These are phyloP conservation scores for Apophysomyces variabilis DNA, from an alignment of 371 early-diverging fungal genomes.

Conservation along the genomic window DNA sequence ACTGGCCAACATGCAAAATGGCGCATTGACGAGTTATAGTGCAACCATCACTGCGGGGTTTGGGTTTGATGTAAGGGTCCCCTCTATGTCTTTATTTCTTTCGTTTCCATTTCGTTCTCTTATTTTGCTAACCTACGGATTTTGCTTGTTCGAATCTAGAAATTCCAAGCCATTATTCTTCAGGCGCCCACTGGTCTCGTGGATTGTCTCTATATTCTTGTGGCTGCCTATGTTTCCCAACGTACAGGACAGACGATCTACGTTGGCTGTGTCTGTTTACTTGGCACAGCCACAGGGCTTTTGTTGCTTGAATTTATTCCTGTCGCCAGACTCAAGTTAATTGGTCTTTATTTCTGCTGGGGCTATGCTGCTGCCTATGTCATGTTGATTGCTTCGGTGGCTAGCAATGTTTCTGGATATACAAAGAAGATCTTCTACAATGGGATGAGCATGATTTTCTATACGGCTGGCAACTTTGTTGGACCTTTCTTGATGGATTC, in stretches of 20 bases:
- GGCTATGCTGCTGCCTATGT: slow-evolving; percentile 26
- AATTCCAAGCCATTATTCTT: slow-evolving; percentile 8
- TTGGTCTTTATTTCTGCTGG: slow-evolving; percentile 33
- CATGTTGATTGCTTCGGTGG: slow-evolving; percentile 26
- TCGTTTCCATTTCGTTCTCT: background rate
- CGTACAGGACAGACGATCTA: slow-evolving; percentile 3
- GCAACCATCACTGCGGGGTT: slow-evolving; percentile 34
- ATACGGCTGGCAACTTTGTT: slow-evolving; percentile 33
- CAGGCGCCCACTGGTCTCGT: slow-evolving; percentile 12
- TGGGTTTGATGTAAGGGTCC: slow-evolving; percentile 34
- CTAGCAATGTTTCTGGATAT: slow-evolving; percentile 36
- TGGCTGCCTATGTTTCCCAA: slow-evolving; percentile 2
- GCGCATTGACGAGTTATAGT: slow-evolving; percentile 41
- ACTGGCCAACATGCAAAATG: slow-evolving; percentile 39
- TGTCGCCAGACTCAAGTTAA: slow-evolving; percentile 16
- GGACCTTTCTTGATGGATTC: slow-evolving; percentile 40
- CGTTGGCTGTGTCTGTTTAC: background rate
- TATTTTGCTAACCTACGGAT: slow-evolving; percentile 8
- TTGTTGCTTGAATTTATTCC: slow-evolving; percentile 32
- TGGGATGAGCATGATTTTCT: slow-evolving; percentile 26
- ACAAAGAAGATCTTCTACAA: slow-evolving; percentile 39
- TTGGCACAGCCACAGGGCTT: slow-evolving; percentile 25
- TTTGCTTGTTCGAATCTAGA: background rate
- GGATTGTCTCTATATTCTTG: slow-evolving; percentile 8
- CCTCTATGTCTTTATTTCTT: background rate